A percentile compares a stretch with the other conserved stretches of the same genome.
Evolutionary conservation across 2,329 filamentous ascomycete species (phyloP).

Genomic region (Macrophomina pseudophaseolina): DNA sequence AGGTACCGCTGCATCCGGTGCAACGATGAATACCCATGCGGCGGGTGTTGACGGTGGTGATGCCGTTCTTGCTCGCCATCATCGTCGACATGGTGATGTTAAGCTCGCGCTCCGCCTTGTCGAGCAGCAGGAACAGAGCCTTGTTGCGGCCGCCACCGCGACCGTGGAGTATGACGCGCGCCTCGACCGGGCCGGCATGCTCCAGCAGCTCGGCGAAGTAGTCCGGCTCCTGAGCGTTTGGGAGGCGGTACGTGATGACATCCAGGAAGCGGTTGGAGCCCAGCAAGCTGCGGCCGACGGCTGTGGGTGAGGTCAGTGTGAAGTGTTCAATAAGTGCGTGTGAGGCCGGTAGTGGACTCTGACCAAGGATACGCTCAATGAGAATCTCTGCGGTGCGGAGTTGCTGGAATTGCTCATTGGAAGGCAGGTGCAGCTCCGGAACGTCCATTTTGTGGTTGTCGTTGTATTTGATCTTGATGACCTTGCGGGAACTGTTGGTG

Average conservation of each 20-base stretch:
- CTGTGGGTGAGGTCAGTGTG: neutral
- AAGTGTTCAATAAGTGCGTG: neutral
- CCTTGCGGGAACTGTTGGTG: too few species aligned
- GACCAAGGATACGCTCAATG: constrained; percentile 8
- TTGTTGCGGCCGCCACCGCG: constrained; percentile 1
- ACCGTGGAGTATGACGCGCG: neutral
- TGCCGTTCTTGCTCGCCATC: neutral
- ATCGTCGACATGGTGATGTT: constrained; percentile 2
- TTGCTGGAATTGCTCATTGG: neutral
- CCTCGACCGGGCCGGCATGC: constrained; percentile 5
- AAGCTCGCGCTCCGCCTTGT: constrained; percentile 16
- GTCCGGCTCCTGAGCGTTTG: neutral
- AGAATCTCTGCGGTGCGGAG: neutral
- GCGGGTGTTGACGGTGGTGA: neutral
- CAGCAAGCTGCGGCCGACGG: neutral
- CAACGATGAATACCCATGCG: constrained; percentile 4
- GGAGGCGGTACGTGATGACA: constrained; percentile 15
- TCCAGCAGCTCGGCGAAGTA: constrained; percentile 18
- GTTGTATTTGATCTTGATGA: neutral
- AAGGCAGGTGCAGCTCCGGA: neutral
- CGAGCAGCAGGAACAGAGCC: constrained; percentile 12
- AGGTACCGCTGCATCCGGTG: neutral
- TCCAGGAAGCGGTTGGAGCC: constrained; percentile 15
- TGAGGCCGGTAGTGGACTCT: neutral
- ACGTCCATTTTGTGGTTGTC: constrained; percentile 6